Evolutionary conservation across 768 basidiomycete species (phyloP).

Genomic region (Pleurotus salmoneostramineus): DNA sequence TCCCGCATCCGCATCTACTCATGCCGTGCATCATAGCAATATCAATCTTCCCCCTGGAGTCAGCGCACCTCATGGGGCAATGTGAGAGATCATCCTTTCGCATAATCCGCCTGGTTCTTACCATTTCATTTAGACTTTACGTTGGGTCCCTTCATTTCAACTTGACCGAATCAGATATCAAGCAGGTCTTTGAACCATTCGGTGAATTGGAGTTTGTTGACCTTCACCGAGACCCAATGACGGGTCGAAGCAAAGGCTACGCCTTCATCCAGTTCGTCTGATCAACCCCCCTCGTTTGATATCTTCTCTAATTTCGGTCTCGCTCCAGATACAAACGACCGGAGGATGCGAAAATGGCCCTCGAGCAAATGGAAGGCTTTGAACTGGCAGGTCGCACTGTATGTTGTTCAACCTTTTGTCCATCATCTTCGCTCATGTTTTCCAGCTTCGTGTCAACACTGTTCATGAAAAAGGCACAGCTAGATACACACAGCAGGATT

Average conservation of each 20-base stretch:
- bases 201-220: slow-evolving; percentile 98
- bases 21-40: slow-evolving; percentile 41
- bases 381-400: slow-evolving; percentile 94
- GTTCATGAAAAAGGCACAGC: slow-evolving; percentile 87
- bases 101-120: neutral
- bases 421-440: slow-evolving; percentile 8
- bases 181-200: slow-evolving; percentile 98
- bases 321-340: slow-evolving; percentile 71
- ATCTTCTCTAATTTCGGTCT: neutral
- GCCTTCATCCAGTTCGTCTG: slow-evolving; percentile 88
- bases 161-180: slow-evolving; percentile 94
- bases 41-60: slow-evolving; percentile 84
- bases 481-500: slow-evolving; percentile 72
- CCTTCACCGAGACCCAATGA: slow-evolving; percentile 91
- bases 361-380: slow-evolving; percentile 99
- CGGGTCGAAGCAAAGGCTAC: slow-evolving; percentile 95
- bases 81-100: slow-evolving; percentile 54
- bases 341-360: slow-evolving; percentile 95
- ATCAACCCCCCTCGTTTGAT: neutral
- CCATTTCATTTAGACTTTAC: slow-evolving; percentile 62
- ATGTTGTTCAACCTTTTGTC: slow-evolving; percentile 21
- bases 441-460: slow-evolving; percentile 82
- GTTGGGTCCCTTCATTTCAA: slow-evolving; percentile 97
- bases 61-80: slow-evolving; percentile 73
- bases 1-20: neutral